Base-by-base conservation (phyloP, 768 basidiomycete species). In the Crucibulum laeve region DNA sequence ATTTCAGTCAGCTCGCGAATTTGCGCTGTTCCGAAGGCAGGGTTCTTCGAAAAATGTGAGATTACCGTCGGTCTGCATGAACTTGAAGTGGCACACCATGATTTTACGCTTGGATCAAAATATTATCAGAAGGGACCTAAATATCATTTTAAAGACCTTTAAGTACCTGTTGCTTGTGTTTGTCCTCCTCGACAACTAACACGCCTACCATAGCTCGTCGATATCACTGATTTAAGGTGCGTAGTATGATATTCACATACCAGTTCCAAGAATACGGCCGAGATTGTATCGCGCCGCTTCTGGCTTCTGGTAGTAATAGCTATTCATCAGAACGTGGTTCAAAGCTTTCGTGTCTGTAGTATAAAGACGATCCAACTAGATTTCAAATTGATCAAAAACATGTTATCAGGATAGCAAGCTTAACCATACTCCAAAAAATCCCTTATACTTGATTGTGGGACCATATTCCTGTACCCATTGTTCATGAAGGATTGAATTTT, bases 261-360 rank as follows among this genome's bases (percentile, higher is more conserved):
- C 76, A 40, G 58, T 46, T 5, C 76, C 76, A 8, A 84, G 57
- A 21, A 83, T 53, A 10, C 56, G 58, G 11, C 57, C 47, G 4
- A 84, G 56, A 28, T 43, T 55, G 26, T 59, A 65, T 8, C 74
- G 64, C 4, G 60, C 51, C 1, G 55, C 48, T 8, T 67, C 63
- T 0, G 82, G 70, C 49, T 86, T 87, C 46, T 76, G 73, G 48
- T 82, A 87, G 30, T 68, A 61, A 23, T 71, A 58, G 21, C 62
- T 63, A 43, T 84, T 79, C 47, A 71, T 69, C 11, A 91, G 64
- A 40, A 91, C 66, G 50, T 89, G 79, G 33, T 73, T 71, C 25
- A 90, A 28, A 0, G 84, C 86, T 21, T 76, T 75, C 0, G 76
- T 63, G 52, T 89, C 88, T 40, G 68, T 57, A 0, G 82, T 85